Conservation (phyloP, 2,329 filamentous ascomycete species). For the Beauveria brongniartii region DNA sequence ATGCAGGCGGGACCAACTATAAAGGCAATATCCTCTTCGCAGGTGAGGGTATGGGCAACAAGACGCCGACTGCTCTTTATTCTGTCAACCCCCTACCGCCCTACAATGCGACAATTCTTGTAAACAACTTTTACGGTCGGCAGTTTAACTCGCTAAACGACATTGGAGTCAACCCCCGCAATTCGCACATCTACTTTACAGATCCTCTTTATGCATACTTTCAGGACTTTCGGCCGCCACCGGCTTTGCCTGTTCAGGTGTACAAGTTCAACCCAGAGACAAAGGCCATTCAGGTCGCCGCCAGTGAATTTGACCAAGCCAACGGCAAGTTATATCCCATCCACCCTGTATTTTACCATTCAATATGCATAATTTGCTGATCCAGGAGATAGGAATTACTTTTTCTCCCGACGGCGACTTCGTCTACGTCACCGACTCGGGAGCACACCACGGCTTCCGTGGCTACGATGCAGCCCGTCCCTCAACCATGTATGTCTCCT, state of each 20-base stretch:
- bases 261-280: constrained; percentile 46
- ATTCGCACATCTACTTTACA: constrained; percentile 56
- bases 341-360: neutral
- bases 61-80: constrained; percentile 11
- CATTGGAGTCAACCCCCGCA: constrained; percentile 42
- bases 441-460: constrained; percentile 35
- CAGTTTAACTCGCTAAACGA: constrained; percentile 56
- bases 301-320: constrained; percentile 47
- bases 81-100: neutral
- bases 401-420: constrained; percentile 46
- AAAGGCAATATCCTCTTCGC: constrained; percentile 40
- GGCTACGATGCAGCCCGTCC: constrained; percentile 34
- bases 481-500: constrained; percentile 36
- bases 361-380: neutral
- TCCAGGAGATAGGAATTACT: constrained; percentile 32
- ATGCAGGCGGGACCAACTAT: constrained; percentile 41
- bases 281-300: constrained; percentile 44
- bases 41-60: constrained; percentile 40
- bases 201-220: constrained; percentile 52
- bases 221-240: constrained; percentile 47
- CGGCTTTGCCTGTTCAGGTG: constrained; percentile 48
- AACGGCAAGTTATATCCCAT: constrained; percentile 33
- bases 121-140: constrained; percentile 53
- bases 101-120: constrained; percentile 26
- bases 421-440: constrained; percentile 51